Conservation (phyloP, 73 alveolate species). For the Tetrahymena borealis region DNA sequence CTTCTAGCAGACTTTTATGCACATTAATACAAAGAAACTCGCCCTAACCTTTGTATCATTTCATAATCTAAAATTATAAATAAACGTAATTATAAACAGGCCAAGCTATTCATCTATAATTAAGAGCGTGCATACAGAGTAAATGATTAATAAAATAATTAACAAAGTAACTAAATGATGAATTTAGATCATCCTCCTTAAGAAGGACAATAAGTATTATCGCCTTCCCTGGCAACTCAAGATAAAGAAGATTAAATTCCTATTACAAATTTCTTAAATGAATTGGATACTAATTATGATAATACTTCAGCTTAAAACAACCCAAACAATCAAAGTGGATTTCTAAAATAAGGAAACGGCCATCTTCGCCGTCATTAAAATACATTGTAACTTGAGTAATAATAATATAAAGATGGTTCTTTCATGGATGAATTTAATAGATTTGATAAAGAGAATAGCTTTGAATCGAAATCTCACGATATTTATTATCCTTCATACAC, state of each 20-base stretch:
- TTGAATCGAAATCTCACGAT: not conserved
- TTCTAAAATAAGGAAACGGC: not conserved
- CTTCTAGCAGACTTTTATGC: constrained; percentile 14
- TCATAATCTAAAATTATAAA: not conserved
- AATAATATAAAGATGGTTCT: not conserved
- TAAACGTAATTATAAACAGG: not conserved
- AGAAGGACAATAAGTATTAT: not conserved
- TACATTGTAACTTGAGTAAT: not conserved
- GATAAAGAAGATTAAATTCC: not conserved
- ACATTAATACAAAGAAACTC: not conserved
- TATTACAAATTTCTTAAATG: not conserved
- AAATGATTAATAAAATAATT: not conserved
- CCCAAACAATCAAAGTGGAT: not conserved
- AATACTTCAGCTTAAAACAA: not conserved
- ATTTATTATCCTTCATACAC: not conserved
- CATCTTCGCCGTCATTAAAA: not conserved
- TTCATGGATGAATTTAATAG: not conserved
- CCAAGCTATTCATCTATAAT: not conserved
- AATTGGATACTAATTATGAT: not conserved
- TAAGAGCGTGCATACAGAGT: not conserved
- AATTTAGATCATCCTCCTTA: not conserved
- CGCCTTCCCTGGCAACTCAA: not conserved
- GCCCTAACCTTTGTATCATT: not conserved
- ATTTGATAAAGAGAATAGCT: not conserved
- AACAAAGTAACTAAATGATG: not conserved